Percentiles rank a stretch among this genome's conserved stretches.
Evolutionary conservation across 768 basidiomycete species (phyloP).

Genomic region (Lentinula detonsa): DNA sequence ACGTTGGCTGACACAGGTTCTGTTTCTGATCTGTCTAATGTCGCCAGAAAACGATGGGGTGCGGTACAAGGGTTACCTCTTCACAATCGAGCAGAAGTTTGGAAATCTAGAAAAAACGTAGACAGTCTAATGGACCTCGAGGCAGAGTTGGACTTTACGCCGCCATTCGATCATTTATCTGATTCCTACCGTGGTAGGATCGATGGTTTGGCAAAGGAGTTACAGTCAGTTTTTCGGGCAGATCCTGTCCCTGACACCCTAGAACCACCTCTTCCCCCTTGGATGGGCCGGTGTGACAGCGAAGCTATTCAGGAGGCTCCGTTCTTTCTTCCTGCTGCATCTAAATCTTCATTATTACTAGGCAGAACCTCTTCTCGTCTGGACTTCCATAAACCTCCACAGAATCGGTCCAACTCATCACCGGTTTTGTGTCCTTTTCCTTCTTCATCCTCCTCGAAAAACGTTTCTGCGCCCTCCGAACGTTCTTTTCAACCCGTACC

Average conservation of each 20-base stretch:
- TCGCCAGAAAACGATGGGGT: conserved; percentile 17
- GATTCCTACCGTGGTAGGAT: conserved; percentile 3
- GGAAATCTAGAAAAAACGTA: neutral
- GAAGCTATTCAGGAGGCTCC: neutral
- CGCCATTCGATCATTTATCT: neutral
- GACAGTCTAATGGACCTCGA: neutral
- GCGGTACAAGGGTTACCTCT: neutral
- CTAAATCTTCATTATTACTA: neutral
- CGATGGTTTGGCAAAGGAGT: neutral
- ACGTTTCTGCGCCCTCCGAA: neutral
- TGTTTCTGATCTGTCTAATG: conserved; percentile 13
- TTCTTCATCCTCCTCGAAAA: neutral
- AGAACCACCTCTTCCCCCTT: neutral
- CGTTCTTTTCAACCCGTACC: neutral
- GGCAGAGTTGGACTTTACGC: conserved; percentile 2
- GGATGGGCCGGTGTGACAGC: neutral
- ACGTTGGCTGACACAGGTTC: conserved; percentile 19
- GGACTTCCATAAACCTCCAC: neutral
- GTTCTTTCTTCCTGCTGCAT: neutral
- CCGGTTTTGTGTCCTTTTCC: neutral
- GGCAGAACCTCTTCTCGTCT: neutral
- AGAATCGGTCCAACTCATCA: neutral
- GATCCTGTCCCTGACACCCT: neutral
- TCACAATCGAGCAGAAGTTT: neutral
- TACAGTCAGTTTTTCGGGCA: neutral